Base-by-base conservation (phyloP, 148 eudicot species). In the Rhododendron williamsianum region DNA sequence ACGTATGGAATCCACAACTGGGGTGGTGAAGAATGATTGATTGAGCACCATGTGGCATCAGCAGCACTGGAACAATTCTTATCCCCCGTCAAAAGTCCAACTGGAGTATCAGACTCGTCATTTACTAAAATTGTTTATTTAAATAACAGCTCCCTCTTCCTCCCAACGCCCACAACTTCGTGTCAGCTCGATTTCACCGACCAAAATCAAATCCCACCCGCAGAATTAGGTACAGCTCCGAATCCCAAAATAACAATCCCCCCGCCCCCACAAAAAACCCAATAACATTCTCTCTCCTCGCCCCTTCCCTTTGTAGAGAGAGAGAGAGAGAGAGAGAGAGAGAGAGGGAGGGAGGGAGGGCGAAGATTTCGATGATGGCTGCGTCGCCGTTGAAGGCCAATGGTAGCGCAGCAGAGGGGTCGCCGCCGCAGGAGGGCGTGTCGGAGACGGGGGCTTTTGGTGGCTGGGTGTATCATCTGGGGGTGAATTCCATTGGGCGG, bases 381-480 rank as follows among this genome's bases (percentile, higher is more conserved):
- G 45, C 7, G 45, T 7, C 45, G 45, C 45, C 45, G 79, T 76
- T 80, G 87, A 46, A 78, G 87, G 11, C 27, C 72, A 65, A 10
- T 3, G 82, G 49, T 52, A 43, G 33, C 3, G 10, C 33, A 3
- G 78, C 27, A 19, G 74, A 18, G 25, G 69, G 36, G 6, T 63
- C 65, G 54, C 12, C 63, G 18, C 52, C 65, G 54, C 6, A 43
- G 18, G 21, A 54, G 18, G 76, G 49, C 3, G 12, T 43, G 51
- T 43, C 80, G 52, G 80, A 77, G 80, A 54, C 46, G 6, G 87
- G 82, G 46, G 85, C 87, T 67, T 95, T 86, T 38, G 99, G 99
- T 38, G 99, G 99, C 0, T 94, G 98, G 95, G 98, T 97, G 6
- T 97, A 92, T 84, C 99, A 97, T 87, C 21, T 95, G n/a, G 96